phyloP scores from a whole-genome alignment of 345 rosid species.

The Theobroma cacao region DNA sequence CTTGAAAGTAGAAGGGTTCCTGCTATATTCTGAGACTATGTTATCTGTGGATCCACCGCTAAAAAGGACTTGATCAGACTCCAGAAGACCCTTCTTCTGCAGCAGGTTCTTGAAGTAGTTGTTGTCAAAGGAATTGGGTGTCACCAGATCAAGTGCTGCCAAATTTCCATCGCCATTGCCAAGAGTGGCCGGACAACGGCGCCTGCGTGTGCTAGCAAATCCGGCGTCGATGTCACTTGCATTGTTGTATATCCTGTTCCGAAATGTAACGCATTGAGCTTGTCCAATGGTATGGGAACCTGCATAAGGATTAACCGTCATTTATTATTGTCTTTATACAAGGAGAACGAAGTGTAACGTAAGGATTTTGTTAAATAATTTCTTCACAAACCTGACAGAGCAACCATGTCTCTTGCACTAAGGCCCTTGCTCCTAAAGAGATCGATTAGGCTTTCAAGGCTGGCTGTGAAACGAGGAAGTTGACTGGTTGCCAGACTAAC shows the following conservation, averaged over 20 bases:
- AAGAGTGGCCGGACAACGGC: constrained; percentile 26
- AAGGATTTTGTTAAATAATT: not conserved
- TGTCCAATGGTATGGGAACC: constrained; percentile 51
- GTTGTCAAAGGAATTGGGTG: constrained; percentile 51
- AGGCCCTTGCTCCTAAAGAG: constrained; percentile 45
- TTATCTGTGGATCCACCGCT: constrained; percentile 35
- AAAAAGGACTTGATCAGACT: constrained; percentile 33
- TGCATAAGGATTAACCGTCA: not conserved
- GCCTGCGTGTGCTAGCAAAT: constrained; percentile 40
- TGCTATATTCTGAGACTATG: constrained; percentile 41
- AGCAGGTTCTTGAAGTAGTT: constrained; percentile 50
- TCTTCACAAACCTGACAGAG: constrained; percentile 34
- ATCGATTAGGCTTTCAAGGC: constrained; percentile 32
- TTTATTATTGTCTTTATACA: not conserved
- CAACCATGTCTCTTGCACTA: constrained; percentile 53
- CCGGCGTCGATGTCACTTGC: constrained; percentile 39
- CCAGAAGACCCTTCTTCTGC: constrained; percentile 51
- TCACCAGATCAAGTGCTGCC: constrained; percentile 47
- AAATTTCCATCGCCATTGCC: constrained; percentile 18
- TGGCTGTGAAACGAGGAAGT: constrained; percentile 44
- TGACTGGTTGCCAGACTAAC: constrained; percentile 31
- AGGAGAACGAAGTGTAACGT: not conserved
- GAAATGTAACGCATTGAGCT: constrained; percentile 48
- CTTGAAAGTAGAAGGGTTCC: constrained; percentile 17
- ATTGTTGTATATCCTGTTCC: constrained; percentile 40